Base-by-base conservation (phyloP, 306 rosid species). In the Elaeagnus macrophylla region DNA sequence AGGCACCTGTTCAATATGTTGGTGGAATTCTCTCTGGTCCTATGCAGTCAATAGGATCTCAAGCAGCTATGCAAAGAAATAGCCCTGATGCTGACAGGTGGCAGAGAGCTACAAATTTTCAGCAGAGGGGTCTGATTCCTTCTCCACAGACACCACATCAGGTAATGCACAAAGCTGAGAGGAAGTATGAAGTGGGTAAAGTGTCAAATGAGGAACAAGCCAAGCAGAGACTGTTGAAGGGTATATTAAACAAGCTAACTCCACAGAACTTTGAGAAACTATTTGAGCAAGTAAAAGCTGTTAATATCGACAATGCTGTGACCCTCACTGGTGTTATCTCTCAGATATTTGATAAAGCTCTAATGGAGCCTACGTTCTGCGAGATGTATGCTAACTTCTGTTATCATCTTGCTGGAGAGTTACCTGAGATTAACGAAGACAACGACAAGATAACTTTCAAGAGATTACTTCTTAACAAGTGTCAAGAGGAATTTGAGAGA, bases 301-400 rank as follows among this genome's bases (percentile, higher is more conserved):
- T 93, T 38, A 88, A 81, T 46, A 83, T 93, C 44, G 99, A 93
- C 77, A 88, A 77, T 67, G 81, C 84, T 7, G 67, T 6, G 57
- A 88, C 96, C 7, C 88, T 93, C 35, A 65, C 72, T 52, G 90
- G 99, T 72, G 95, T 88, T 48, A 88, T 93, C 75, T 81, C 95
- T 51, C 99, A 93, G 77, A 93, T 93, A 38, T 93, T 93, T 70
- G 99, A 93, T 71, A 93, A 93, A 64, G 99, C 99, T 68, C 69
- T 93, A 19, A 84, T 67, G 85, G 99, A 93, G 72, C 99, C 99
- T 70, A 88, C 96, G 53, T 93, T 93, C 67, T 93, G 99, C 81
- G 99, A 93, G 77, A 88, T 93, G 99, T 93, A 93, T 61, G 99
- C 99, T 44, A 75, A 93, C 55, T 93, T 93, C 81, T 93, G 99